phyloP scores from a whole-genome alignment of 2,329 filamentous ascomycete genomes.

The Pseudogymnoascus sp. region DNA sequence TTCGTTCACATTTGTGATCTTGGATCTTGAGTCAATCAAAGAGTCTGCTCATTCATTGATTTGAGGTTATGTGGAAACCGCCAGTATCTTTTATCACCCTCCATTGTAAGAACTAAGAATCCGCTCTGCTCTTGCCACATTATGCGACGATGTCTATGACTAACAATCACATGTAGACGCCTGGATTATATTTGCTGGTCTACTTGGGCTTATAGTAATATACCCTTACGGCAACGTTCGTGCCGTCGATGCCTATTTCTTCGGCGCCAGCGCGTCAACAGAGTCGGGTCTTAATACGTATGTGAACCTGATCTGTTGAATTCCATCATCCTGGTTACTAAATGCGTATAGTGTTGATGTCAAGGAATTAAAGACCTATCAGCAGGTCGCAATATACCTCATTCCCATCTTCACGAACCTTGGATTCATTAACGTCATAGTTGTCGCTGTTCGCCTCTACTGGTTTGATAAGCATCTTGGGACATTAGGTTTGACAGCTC shows the following conservation, averaged over 20 bases:
- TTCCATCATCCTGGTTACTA: background rate
- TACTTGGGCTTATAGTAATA: constrained; percentile 31
- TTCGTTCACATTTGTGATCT: background rate
- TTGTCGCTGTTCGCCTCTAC: constrained; percentile 31
- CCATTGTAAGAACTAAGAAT: background rate
- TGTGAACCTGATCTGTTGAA: constrained; percentile 14
- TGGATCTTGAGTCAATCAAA: background rate
- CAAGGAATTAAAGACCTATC: constrained; percentile 32
- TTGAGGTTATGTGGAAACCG: background rate
- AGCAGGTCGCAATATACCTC: constrained; percentile 34
- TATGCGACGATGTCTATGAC: background rate
- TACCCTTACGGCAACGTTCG: constrained; percentile 32
- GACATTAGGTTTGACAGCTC: constrained; percentile 6
- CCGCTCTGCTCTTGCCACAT: background rate
- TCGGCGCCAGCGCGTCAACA: constrained; percentile 40
- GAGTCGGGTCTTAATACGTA: constrained; percentile 44
- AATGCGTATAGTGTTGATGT: constrained; percentile 15
- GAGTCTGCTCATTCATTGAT: background rate
- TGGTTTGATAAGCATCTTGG: constrained; percentile 34
- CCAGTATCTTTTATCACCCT: background rate
- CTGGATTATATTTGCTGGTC: constrained; percentile 31
- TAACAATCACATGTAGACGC: constrained; percentile 26
- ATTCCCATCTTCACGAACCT: constrained; percentile 32
- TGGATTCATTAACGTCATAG: constrained; percentile 32
- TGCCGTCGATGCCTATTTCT: constrained; percentile 41